Conservation (phyloP, 2,329 filamentous ascomycete species). For the Nigrospora oryzae region DNA sequence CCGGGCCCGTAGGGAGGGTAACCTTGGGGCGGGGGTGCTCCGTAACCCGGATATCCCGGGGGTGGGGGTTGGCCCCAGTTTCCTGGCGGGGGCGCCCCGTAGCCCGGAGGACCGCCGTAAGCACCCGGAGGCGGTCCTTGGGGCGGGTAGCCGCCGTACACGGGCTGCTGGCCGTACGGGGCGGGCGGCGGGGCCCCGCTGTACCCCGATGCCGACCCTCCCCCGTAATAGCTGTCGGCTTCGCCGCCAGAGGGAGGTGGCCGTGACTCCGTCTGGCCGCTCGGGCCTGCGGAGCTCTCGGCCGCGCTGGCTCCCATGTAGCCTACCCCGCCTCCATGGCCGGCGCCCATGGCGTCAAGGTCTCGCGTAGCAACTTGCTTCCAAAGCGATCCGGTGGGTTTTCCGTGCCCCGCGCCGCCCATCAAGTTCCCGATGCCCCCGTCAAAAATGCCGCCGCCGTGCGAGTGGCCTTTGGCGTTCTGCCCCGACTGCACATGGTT, state of each 20-base stretch:
- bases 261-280: slow-evolving; percentile 27
- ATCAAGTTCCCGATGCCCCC: slow-evolving; percentile 23
- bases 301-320: slow-evolving; percentile 28
- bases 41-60: slow-evolving; percentile 17
- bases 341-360: slow-evolving; percentile 43
- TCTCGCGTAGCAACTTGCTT: slow-evolving; percentile 52
- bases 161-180: background rate
- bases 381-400: slow-evolving; percentile 52
- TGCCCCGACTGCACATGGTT: slow-evolving; percentile 56
- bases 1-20: background rate
- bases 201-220: background rate
- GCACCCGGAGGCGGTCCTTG: slow-evolving; percentile 6
- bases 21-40: slow-evolving; percentile 14
- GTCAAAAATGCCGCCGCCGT: slow-evolving; percentile 28
- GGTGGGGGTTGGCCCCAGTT: slow-evolving; percentile 9
- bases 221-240: slow-evolving; percentile 8
- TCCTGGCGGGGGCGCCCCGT: slow-evolving; percentile 23
- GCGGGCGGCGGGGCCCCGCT: no score
- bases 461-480: slow-evolving; percentile 32
- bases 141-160: no score
- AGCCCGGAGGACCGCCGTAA: slow-evolving; percentile 10
- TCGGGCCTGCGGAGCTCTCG: slow-evolving; percentile 16
- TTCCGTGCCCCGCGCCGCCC: slow-evolving; percentile 43
- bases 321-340: slow-evolving; percentile 24
- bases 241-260: slow-evolving; percentile 7